phyloP scores from a whole-genome alignment of 164 flowering plant genomes.

The Vitis riparia region DNA sequence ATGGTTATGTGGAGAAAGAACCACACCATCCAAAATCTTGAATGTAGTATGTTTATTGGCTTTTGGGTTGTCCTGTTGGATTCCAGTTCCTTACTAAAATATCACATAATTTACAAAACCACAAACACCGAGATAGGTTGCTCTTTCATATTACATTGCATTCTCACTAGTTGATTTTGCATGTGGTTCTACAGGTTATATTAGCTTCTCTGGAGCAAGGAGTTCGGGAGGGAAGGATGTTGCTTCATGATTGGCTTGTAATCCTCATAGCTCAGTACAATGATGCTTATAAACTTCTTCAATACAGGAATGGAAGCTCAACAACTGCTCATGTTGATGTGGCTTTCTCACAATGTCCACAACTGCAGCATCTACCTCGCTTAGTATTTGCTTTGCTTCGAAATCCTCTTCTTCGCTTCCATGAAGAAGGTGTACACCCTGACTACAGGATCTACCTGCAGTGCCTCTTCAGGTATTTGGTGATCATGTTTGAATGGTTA shows the following conservation, averaged over 20 bases:
- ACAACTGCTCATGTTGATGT: conserved; percentile 59
- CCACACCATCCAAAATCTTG: too few species aligned
- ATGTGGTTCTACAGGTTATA: conserved; percentile 63
- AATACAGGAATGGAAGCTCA: conserved; percentile 53
- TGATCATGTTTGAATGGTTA: background rate
- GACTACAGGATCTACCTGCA: conserved; percentile 92
- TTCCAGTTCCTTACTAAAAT: too few species aligned
- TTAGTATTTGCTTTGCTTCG: conserved; percentile 89
- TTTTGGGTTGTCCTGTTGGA: too few species aligned
- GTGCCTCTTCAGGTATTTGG: conserved; percentile 87
- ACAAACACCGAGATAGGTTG: too few species aligned
- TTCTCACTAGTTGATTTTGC: conserved; percentile 3
- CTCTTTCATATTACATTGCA: background rate
- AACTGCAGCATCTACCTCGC: conserved; percentile 83
- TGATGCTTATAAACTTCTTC: conserved; percentile 73
- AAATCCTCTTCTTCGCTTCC: conserved; percentile 89
- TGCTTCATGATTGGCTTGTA: conserved; percentile 99
- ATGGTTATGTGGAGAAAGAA: too few species aligned
- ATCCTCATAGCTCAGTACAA: conserved; percentile 93
- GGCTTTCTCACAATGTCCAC: conserved; percentile 85
- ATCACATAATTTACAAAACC: too few species aligned
- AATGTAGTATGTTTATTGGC: too few species aligned
- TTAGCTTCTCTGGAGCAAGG: conserved; percentile 92
- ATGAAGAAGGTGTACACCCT: conserved; percentile 99
- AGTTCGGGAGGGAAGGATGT: conserved; percentile 86